phyloP scores from a whole-genome alignment of 2,329 filamentous ascomycete genomes.

The Scedosporium dehoogii region DNA sequence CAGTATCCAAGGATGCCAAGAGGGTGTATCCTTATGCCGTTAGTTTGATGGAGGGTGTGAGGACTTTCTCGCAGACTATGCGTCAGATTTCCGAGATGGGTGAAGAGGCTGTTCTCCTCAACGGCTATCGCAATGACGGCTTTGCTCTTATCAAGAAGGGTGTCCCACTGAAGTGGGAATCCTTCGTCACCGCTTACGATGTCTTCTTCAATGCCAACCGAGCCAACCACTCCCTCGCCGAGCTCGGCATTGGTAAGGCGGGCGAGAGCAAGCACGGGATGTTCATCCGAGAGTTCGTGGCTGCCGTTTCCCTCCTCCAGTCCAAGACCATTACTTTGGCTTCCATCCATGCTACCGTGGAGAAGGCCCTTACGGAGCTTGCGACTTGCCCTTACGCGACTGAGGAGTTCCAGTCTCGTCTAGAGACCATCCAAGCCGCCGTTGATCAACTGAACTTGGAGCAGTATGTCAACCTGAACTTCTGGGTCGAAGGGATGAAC shows the following conservation, averaged over 20 bases:
- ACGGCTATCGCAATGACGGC: constrained; percentile 85
- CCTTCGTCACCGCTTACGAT: constrained; percentile 94
- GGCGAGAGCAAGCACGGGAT: constrained; percentile 90
- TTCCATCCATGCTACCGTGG: constrained; percentile 68
- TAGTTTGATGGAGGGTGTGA: constrained; percentile 97
- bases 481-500: constrained; percentile 86
- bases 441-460: constrained; percentile 96
- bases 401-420: constrained; percentile 65
- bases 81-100: constrained; percentile 77
- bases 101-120: constrained; percentile 77
- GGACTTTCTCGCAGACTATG: constrained; percentile 81
- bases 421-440: constrained; percentile 80
- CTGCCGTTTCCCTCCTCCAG: constrained; percentile 78
- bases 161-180: constrained; percentile 88
- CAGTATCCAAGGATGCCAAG: constrained; percentile 97
- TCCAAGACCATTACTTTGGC: constrained; percentile 72
- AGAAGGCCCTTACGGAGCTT: constrained; percentile 75
- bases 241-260: constrained; percentile 38
- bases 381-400: constrained; percentile 75
- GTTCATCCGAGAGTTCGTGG: constrained; percentile 89
- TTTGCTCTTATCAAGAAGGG: constrained; percentile 77
- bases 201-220: constrained; percentile 52
- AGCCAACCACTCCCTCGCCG: constrained; percentile 33
- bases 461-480: constrained; percentile 85
- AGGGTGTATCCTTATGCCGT: constrained; percentile 96